Evolutionary conservation across 345 rosid genomes (phyloP).

Genomic region (Camelina neglecta): DNA sequence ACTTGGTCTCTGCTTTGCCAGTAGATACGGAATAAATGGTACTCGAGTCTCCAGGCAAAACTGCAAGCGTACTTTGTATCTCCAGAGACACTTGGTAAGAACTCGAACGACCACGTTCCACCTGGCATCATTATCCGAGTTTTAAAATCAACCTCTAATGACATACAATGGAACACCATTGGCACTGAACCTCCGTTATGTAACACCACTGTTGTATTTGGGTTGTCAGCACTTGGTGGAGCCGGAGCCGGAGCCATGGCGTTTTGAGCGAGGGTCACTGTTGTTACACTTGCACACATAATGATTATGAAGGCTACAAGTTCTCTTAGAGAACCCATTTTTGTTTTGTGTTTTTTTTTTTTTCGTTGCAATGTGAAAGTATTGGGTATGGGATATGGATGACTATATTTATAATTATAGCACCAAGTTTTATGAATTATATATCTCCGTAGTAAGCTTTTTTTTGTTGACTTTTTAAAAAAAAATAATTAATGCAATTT

Average conservation of each 20-base stretch:
- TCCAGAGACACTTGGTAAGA: constrained; percentile 3
- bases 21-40: constrained; percentile 10
- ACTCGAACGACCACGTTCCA: constrained; percentile 9
- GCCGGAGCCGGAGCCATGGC: not conserved
- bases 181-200: not conserved
- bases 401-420: not conserved
- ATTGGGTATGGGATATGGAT: not conserved
- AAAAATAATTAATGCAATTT: not conserved
- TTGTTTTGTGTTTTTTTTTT: not conserved
- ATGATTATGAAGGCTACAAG: not conserved
- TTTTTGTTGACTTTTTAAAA: not conserved
- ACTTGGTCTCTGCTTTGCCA: not conserved
- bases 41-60: constrained; percentile 1
- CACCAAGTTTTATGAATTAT: not conserved
- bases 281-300: constrained; percentile 12
- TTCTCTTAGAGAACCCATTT: not conserved
- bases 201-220: constrained; percentile 27
- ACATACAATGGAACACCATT: not conserved
- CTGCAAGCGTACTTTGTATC: constrained; percentile 4
- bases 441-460: not conserved
- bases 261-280: not conserved
- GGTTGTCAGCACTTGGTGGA: constrained; percentile 1
- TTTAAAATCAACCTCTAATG: constrained; percentile 15
- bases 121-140: not conserved
- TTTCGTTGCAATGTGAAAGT: not conserved